Conservation (phyloP, 2,329 filamentous ascomycete genomes). For the Fusarium goolgardi region DNA sequence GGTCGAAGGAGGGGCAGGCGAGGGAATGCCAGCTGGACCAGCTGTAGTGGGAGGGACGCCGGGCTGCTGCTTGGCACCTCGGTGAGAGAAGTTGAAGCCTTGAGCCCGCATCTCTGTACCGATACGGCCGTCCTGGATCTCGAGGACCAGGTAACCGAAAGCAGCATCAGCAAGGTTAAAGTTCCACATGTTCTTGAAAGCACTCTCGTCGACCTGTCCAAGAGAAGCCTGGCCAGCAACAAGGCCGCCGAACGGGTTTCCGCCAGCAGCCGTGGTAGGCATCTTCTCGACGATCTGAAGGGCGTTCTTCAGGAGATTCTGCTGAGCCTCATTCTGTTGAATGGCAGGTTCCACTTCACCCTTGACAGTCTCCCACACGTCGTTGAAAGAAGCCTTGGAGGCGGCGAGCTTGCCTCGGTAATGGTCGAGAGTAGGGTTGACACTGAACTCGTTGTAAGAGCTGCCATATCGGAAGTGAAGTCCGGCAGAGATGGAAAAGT, state of each 20-base stretch:
- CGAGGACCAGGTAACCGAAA: slow-evolving; percentile 94
- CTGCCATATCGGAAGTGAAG: slow-evolving; percentile 98
- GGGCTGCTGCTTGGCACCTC: slow-evolving; percentile 80
- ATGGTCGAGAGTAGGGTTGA: slow-evolving; percentile 97
- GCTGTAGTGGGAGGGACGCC: slow-evolving; percentile 51
- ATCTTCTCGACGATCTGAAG: slow-evolving; percentile 97
- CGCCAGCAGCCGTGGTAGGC: slow-evolving; percentile 92
- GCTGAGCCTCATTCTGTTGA: slow-evolving; percentile 90
- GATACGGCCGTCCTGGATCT: slow-evolving; percentile 94
- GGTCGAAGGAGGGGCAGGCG: slow-evolving; percentile 53
- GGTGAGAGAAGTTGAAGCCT: slow-evolving; percentile 98
- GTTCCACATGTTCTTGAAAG: slow-evolving; percentile 99
- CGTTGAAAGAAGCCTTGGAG: slow-evolving; percentile 98
- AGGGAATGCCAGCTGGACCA: slow-evolving; percentile 47
- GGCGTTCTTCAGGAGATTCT: slow-evolving; percentile 90
- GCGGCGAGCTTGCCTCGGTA: slow-evolving; percentile 98
- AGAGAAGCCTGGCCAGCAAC: slow-evolving; percentile 76
- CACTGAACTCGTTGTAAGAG: slow-evolving; percentile 99
- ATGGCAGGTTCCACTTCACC: slow-evolving; percentile 95
- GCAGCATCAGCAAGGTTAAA: slow-evolving; percentile 98
- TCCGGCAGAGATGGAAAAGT: slow-evolving; percentile 97
- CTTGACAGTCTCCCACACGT: slow-evolving; percentile 99
- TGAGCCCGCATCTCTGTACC: slow-evolving; percentile 99
- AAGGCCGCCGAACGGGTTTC: slow-evolving; percentile 94
- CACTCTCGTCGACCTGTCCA: slow-evolving; percentile 96